Conservation (phyloP, 495 filamentous ascomycete species). For the Podospora pseudopauciseta region DNA sequence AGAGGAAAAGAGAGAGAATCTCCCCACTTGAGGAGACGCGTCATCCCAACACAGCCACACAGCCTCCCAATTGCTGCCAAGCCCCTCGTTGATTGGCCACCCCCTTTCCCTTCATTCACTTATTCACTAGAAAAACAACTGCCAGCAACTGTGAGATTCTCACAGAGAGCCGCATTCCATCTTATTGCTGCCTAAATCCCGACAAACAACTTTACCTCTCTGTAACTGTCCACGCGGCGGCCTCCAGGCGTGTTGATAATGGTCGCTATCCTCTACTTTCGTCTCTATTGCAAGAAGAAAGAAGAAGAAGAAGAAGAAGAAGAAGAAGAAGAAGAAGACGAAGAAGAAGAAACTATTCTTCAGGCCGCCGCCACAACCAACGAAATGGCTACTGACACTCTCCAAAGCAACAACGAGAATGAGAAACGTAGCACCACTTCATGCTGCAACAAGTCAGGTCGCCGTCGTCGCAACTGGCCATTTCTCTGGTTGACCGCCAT, state of each 20-base stretch:
- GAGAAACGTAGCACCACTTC: not conserved
- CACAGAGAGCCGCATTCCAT: not conserved
- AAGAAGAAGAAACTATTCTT: not conserved
- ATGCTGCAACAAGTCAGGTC: not conserved
- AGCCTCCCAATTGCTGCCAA: not conserved
- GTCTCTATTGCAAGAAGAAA: slow-evolving; percentile 4
- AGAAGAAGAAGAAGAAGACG: not conserved
- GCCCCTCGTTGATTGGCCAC: not conserved
- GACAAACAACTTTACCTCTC: not conserved
- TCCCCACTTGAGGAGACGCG: not conserved
- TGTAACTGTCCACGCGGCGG: not conserved
- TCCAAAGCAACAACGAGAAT: not conserved
- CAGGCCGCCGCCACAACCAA: not conserved
- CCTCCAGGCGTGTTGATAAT: slow-evolving; percentile 2
- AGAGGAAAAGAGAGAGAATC: not conserved
- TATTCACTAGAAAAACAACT: no score
- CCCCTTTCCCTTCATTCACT: not conserved
- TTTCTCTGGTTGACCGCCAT: not conserved
- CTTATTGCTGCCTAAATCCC: not conserved
- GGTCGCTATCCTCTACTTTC: slow-evolving; percentile 4
- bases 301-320: not conserved
- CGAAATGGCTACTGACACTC: not conserved
- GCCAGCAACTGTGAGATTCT: not conserved
- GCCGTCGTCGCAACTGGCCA: not conserved
- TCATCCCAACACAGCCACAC: not conserved